phyloP scores from a whole-genome alignment of 1,139 yeast genomes.

The Candida smagusa region DNA sequence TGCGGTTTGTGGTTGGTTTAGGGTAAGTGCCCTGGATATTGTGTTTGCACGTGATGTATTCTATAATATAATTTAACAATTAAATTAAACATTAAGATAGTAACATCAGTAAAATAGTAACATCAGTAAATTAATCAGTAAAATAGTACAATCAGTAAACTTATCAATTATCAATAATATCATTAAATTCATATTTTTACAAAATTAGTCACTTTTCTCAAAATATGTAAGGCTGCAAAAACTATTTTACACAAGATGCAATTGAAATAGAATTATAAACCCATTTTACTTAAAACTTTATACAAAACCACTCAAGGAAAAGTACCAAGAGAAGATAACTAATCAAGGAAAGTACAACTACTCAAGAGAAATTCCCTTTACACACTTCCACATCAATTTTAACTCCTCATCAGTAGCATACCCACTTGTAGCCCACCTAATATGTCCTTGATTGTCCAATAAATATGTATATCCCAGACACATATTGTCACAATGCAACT shows the following conservation, averaged over 20 bases:
- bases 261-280: too few relatives aligned
- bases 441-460: conserved; percentile 67
- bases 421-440: conserved; percentile 94
- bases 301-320: too few relatives aligned
- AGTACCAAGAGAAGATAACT: too few relatives aligned
- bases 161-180: too few relatives aligned
- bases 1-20: not conserved
- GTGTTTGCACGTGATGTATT: not conserved
- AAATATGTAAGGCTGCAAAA: conserved; percentile 5
- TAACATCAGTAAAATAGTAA: too few relatives aligned
- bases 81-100: too few relatives aligned
- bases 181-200: too few relatives aligned
- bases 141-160: too few relatives aligned
- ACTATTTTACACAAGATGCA: not conserved
- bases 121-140: too few relatives aligned
- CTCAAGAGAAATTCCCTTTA: conserved; percentile 33
- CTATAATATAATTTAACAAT: too few relatives aligned
- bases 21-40: conserved; percentile 11
- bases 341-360: too few relatives aligned
- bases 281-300: not conserved
- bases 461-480: conserved; percentile 83
- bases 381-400: conserved; percentile 63
- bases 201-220: not conserved
- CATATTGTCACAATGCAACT: conserved; percentile 65
- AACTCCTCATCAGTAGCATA: conserved; percentile 63